Evolutionary conservation across 805 yeast species (phyloP).

Genomic region (Barnettozyma populi): DNA sequence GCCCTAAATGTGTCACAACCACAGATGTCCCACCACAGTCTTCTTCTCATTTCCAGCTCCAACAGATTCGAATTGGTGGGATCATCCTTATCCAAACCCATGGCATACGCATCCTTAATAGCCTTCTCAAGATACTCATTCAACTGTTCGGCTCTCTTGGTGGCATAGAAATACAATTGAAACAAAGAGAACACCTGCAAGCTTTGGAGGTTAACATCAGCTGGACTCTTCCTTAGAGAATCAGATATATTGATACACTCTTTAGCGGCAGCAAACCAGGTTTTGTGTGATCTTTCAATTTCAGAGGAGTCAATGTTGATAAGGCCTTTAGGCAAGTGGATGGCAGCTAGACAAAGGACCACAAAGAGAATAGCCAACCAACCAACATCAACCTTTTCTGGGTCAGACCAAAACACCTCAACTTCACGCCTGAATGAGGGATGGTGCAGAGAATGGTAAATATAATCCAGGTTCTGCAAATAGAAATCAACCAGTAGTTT

Average conservation of each 20-base stretch:
- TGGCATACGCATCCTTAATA: conserved; percentile 19
- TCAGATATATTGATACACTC: conserved; percentile 21
- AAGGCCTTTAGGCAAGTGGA: conserved; percentile 25
- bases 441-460: conserved; percentile 28
- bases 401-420: conserved; percentile 18
- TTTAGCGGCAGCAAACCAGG: conserved; percentile 25
- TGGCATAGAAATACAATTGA: conserved; percentile 26
- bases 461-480: conserved; percentile 25
- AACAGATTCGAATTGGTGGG: conserved; percentile 19
- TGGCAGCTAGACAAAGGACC: conserved; percentile 23
- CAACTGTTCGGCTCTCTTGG: conserved; percentile 24
- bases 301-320: conserved; percentile 22
- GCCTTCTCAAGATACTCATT: conserved; percentile 21
- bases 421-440: conserved; percentile 20
- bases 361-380: conserved; percentile 23
- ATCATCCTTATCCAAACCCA: conserved; percentile 25
- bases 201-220: conserved; percentile 16
- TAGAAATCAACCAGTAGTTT: conserved; percentile 24
- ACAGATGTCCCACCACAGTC: conserved; percentile 29
- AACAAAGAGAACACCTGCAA: conserved; percentile 25
- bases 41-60: conserved; percentile 28
- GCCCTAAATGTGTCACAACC: conserved; percentile 27
- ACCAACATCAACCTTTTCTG: conserved; percentile 19
- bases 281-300: conserved; percentile 22
- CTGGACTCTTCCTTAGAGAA: conserved; percentile 10